phyloP scores from a whole-genome alignment of 768 basidiomycete species.

The Arthromyces matolae region DNA sequence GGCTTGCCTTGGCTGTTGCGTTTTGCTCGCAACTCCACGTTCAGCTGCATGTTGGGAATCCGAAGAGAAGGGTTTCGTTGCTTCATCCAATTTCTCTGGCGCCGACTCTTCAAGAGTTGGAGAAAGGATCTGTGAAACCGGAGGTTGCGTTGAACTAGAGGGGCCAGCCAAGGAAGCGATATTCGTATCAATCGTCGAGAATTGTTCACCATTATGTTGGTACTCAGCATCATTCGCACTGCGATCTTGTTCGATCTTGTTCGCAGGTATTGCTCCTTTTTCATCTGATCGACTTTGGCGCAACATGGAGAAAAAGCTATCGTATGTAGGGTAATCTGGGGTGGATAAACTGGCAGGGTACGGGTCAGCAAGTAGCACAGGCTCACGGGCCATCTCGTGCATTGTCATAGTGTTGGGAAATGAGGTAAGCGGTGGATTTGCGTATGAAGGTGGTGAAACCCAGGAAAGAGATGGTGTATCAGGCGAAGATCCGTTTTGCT shows the following conservation, averaged over 20 bases:
- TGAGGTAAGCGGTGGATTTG: background rate
- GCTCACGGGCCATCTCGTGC: conserved; percentile 25
- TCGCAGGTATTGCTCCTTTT: too few relatives aligned
- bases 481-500: too few relatives aligned
- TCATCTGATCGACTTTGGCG: too few relatives aligned
- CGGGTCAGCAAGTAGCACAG: conserved; percentile 36
- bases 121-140: too few relatives aligned
- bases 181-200: too few relatives aligned
- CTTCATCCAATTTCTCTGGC: background rate
- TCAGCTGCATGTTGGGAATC: background rate
- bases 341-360: conserved; percentile 49
- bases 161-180: too few relatives aligned
- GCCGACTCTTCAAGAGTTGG: background rate
- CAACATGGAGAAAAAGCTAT: too few relatives aligned
- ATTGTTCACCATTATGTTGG: too few relatives aligned
- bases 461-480: too few relatives aligned
- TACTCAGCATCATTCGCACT: too few relatives aligned
- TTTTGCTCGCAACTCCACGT: background rate
- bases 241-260: too few relatives aligned
- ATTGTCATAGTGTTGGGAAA: conserved; percentile 11
- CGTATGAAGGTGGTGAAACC: background rate
- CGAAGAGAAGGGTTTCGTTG: background rate
- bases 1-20: conserved; percentile 10
- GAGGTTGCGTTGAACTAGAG: too few relatives aligned
- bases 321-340: conserved; percentile 22